Evolutionary conservation across 257 asterid genomes (phyloP).

Genomic region (Fraxinus cuspidata): DNA sequence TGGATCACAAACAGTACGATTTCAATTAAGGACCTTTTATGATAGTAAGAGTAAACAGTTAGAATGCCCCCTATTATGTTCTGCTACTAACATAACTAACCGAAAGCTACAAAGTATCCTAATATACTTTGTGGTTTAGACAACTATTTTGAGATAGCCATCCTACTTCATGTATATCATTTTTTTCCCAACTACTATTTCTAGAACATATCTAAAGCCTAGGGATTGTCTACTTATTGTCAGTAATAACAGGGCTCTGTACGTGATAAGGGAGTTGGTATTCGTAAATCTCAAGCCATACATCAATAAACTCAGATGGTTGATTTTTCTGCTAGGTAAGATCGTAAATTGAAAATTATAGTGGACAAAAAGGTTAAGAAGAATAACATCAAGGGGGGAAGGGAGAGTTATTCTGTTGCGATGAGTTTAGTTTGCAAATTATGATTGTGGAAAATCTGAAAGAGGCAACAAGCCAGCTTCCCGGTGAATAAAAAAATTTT

Average conservation of each 20-base stretch:
- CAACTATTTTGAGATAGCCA: slow-evolving; percentile 3
- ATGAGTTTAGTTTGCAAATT: neutral
- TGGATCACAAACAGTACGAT: neutral
- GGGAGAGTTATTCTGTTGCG: slow-evolving; percentile 5
- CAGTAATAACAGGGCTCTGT: neutral
- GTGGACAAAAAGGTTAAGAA: too few species aligned
- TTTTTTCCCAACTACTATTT: neutral
- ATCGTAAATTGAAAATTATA: too few species aligned
- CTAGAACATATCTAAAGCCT: neutral
- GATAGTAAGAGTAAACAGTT: neutral
- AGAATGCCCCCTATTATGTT: neutral
- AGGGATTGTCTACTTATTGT: neutral
- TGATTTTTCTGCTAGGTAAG: too few species aligned
- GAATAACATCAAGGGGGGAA: neutral
- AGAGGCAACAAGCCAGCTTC: neutral
- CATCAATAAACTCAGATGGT: neutral
- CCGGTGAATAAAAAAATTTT: neutral
- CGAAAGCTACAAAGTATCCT: neutral
- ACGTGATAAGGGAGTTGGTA: neutral
- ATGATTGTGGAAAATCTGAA: neutral
- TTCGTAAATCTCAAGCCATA: neutral
- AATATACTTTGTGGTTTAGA: neutral
- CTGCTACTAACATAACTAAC: neutral
- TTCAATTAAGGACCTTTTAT: neutral
- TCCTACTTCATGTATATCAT: neutral